phyloP scores from a whole-genome alignment of 2,329 filamentous ascomycete genomes.

The Calonectria honghensis region DNA sequence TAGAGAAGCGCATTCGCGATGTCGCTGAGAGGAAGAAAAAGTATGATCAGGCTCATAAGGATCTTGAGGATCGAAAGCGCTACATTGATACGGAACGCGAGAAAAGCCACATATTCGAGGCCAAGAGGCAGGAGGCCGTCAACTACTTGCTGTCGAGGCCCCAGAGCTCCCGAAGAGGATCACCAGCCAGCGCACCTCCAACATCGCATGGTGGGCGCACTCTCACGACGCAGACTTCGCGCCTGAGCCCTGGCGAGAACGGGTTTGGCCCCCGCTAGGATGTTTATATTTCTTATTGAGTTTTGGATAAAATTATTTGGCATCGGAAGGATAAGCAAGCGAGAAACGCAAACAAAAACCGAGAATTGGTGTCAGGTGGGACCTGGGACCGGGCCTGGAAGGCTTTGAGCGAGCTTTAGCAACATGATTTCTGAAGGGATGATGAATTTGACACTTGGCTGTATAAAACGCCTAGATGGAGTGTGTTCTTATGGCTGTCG shows the following conservation, averaged over 20 bases:
- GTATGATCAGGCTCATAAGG: conserved; percentile 66
- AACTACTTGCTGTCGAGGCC: conserved; percentile 60
- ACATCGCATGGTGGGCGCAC: conserved; percentile 42
- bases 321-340: conserved; percentile 19
- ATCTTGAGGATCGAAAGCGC: conserved; percentile 65
- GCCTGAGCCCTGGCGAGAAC: conserved; percentile 51
- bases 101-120: conserved; percentile 70
- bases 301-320: conserved; percentile 33
- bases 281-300: conserved; percentile 9
- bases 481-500: not conserved
- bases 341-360: conserved; percentile 5
- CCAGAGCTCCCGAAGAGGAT: conserved; percentile 53
- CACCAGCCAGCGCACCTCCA: conserved; percentile 55
- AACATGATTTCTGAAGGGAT: conserved; percentile 25
- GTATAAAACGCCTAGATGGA: not conserved
- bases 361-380: conserved; percentile 19
- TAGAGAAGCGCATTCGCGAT: conserved; percentile 67
- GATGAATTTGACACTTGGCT: not conserved
- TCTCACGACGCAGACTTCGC: conserved; percentile 45
- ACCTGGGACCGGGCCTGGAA: conserved; percentile 18
- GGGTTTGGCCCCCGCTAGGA: conserved; percentile 35
- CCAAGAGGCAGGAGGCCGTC: conserved; percentile 67
- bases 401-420: conserved; percentile 21
- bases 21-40: conserved; percentile 63
- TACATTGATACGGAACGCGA: conserved; percentile 68